These are phyloP conservation scores for Microdochium nivale DNA, from an alignment of 2,329 filamentous ascomycete genomes.

Conservation along the genomic window DNA sequence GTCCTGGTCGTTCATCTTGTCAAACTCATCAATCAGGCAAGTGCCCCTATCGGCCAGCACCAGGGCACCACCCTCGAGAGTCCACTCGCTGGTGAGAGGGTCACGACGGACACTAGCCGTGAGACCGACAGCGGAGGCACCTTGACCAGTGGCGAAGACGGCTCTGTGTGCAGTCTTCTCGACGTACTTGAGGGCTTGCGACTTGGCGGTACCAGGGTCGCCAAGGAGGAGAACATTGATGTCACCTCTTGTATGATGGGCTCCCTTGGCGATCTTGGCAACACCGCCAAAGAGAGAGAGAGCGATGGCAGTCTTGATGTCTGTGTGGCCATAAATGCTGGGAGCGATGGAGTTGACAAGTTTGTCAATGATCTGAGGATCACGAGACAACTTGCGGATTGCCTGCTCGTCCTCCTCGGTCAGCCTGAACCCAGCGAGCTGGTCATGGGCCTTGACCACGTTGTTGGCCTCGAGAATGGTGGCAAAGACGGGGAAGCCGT, in stretches of 20 bases:
- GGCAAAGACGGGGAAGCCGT: conserved; percentile 96
- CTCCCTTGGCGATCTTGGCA: conserved; percentile 80
- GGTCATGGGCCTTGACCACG: conserved; percentile 92
- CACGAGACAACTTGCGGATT: conserved; percentile 79
- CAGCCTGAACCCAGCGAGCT: conserved; percentile 90
- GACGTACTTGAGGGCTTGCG: conserved; percentile 92
- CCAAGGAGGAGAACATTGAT: conserved; percentile 96
- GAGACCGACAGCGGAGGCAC: conserved; percentile 93
- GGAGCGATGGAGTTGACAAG: conserved; percentile 89
- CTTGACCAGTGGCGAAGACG: conserved; percentile 95
- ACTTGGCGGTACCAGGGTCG: conserved; percentile 96
- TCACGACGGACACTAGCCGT: conserved; percentile 94
- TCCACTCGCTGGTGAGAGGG: conserved; percentile 94
- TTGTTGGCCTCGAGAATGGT: conserved; percentile 98
- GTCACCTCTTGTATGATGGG: conserved; percentile 86
- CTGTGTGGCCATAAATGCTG: conserved; percentile 92
- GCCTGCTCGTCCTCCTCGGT: conserved; percentile 91
- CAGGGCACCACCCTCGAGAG: conserved; percentile 87
- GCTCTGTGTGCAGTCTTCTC: conserved; percentile 96
- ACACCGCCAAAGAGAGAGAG: conserved; percentile 93
- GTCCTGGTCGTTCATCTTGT: conserved; percentile 99
- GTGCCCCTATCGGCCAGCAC: conserved; percentile 92
- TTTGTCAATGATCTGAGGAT: conserved; percentile 88
- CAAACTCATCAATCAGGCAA: conserved; percentile 96
- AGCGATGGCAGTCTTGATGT: conserved; percentile 95